Conservation (phyloP, 495 filamentous ascomycete species). For the Penicillium paradoxum region DNA sequence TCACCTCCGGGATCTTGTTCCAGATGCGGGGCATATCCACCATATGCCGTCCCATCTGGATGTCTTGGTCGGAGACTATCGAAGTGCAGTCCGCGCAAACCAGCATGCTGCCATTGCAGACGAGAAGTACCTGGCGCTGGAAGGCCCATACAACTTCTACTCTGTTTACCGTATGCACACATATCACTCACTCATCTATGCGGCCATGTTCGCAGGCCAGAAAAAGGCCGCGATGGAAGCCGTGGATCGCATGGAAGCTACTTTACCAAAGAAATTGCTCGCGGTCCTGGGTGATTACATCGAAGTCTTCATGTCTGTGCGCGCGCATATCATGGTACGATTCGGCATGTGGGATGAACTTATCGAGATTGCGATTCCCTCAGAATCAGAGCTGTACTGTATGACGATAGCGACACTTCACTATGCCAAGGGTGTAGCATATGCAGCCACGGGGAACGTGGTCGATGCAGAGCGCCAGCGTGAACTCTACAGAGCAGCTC, state of each 20-base stretch:
- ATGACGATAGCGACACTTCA: constrained; percentile 54
- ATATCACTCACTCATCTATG: constrained; percentile 61
- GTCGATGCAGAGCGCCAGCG: constrained; percentile 41
- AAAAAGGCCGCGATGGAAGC: constrained; percentile 49
- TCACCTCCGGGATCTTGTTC: constrained; percentile 53
- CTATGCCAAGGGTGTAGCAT: constrained; percentile 59
- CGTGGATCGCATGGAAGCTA: constrained; percentile 43
- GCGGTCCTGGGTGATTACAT: constrained; percentile 62
- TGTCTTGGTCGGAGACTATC: constrained; percentile 58
- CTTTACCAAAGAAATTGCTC: constrained; percentile 51
- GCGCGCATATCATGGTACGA: constrained; percentile 57
- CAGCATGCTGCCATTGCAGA: constrained; percentile 52
- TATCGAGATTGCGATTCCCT: constrained; percentile 39
- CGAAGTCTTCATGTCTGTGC: constrained; percentile 55
- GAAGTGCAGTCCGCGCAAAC: constrained; percentile 53
- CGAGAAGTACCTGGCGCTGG: constrained; percentile 46
- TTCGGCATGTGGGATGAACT: constrained; percentile 62
- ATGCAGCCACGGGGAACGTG: constrained; percentile 48
- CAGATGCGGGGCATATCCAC: constrained; percentile 57
- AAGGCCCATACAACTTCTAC: constrained; percentile 57
- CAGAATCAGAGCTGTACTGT: constrained; percentile 51
- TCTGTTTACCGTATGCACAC: constrained; percentile 60
- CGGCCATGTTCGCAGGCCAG: constrained; percentile 63
- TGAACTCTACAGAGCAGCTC: constrained; percentile 40
- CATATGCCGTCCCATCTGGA: constrained; percentile 69